phyloP scores from a whole-genome alignment of 306 rosid genomes.

The Quercus alba region DNA sequence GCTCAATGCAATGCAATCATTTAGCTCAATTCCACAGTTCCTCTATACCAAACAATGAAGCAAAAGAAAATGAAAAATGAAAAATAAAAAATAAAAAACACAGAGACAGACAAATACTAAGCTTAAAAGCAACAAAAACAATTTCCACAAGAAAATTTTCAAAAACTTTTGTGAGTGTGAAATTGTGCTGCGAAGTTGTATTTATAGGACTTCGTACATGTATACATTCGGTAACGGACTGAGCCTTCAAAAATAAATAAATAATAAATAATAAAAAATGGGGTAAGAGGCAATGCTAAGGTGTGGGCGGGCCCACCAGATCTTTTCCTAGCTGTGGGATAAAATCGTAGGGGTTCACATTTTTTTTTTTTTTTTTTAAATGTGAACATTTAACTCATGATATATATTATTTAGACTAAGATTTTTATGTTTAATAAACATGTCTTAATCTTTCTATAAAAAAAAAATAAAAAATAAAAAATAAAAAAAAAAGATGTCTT shows the following conservation, averaged over 20 bases:
- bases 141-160: not conserved
- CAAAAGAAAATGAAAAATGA: too few relatives aligned
- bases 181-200: not conserved
- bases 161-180: not conserved
- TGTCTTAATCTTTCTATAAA: too few relatives aligned
- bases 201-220: not conserved
- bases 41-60: too few relatives aligned
- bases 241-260: not conserved
- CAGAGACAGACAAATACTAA: too few relatives aligned
- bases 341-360: too few relatives aligned
- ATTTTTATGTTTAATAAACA: too few relatives aligned
- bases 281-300: not conserved
- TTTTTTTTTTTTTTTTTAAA: too few relatives aligned
- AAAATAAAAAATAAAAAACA: too few relatives aligned
- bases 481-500: too few relatives aligned
- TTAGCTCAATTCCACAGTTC: not conserved
- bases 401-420: too few relatives aligned
- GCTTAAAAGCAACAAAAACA: not conserved
- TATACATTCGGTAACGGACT: not conserved
- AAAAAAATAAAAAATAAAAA: too few relatives aligned
- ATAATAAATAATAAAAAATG: not conserved
- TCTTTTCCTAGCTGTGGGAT: not conserved
- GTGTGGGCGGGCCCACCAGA: conserved; percentile 29
- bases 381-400: too few relatives aligned
- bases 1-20: not conserved